Base-by-base conservation (phyloP, 495 filamentous ascomycete species). In the Lasiosphaeris hirsuta region DNA sequence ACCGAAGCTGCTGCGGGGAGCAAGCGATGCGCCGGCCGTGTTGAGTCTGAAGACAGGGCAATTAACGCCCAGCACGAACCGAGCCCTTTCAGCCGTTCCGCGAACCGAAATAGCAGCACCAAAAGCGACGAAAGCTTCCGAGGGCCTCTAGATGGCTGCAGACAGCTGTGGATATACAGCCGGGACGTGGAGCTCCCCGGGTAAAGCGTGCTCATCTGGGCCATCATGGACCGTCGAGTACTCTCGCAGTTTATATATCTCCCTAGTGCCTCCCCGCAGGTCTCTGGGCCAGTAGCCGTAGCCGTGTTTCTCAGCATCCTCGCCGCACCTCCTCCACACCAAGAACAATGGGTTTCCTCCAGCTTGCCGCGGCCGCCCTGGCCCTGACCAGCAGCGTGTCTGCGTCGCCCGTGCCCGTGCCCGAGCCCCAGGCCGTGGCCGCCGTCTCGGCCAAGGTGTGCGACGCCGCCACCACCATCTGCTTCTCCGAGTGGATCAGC, bases 401-500 rank as follows among this genome's bases (percentile, higher is more conserved):
- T 15, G 60, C 53, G 30, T 59, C 44, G 18, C 68, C 66, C 11
- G 41, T 68, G 15, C 58, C 63, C 19, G 58, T 68, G 15, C 58
- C 63, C 19, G 58, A 64, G n/a, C 18, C 58, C 35, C 59, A 57
- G 3, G 54, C 44, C 3, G 54, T 45, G 3, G 48, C 23, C 23
- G 23, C 23, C 23, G 23, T 30, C 2, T 30, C 63, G 6, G 62
- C 54, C 51, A 65, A 71, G 51, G 68, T 61, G 38, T 73, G 69
- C 62, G 72, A 75, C 41, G 58, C 65, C 14, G 53, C 52, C 0
- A 66, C 69, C 33, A 62, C 40, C 11, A 61, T 75, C 17, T 74
- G 71, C 63, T 75, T 69, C 54, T 68, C 71, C 43, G 71, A 73
- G 59, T 72, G 59, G 45, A 57, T 58, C 23, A 69, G 61, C 15